Evolutionary conservation across 305 asterid genomes (phyloP), one percentile per base, ranked within the genome.

Genomic region (Rubia tinctorum): DNA sequence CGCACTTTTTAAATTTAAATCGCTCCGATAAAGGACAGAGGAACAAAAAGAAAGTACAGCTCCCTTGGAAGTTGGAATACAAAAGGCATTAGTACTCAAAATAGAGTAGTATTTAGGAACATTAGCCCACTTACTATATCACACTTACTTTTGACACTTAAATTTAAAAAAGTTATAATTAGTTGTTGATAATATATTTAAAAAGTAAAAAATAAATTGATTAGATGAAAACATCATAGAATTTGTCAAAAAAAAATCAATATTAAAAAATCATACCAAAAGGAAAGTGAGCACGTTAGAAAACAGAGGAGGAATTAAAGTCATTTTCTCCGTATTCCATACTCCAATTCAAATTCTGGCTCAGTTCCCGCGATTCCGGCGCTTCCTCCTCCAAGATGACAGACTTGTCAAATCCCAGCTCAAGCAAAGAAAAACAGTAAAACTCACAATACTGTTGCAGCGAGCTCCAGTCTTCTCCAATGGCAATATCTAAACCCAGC

Each of bases 401-500:
- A 15, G 70, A 4, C 66, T 27, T 30, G 59, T 80, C 84, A 60
- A 40, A 61, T 74, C 79, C 23, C 18, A 20, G 47, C 22, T 64
- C 49, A 39, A 51, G 4, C 58, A 51, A 4, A 42, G 9, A 8
- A 17, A 53, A 53, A 4, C 1, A 51, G 22, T 5, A 8, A 42
- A 42, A 42, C 45, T 42, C 45, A 42, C 0, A 5, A 42, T 2
- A 5, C 45, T 47, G 51, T 44, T 44, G 51, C 55, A 14, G 17
- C 14, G 15, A 12, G 14, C 17, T 12, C 3, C 55, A 3, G 34
- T 49, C 55, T 49, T 49, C 55, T 49, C 55, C 55, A 9, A 83
- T 83, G 86, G 76, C 78, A 2, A 62, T 76, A 27, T 68, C 58
- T 47, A 13, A 47, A 47, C 17, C 55, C 51, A 45, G 14, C 51